A percentile compares a stretch with the other conserved stretches of the same genome.
phyloP scores from a whole-genome alignment of 2,329 filamentous ascomycete species.

The Phaeophleospora eucalypticola region DNA sequence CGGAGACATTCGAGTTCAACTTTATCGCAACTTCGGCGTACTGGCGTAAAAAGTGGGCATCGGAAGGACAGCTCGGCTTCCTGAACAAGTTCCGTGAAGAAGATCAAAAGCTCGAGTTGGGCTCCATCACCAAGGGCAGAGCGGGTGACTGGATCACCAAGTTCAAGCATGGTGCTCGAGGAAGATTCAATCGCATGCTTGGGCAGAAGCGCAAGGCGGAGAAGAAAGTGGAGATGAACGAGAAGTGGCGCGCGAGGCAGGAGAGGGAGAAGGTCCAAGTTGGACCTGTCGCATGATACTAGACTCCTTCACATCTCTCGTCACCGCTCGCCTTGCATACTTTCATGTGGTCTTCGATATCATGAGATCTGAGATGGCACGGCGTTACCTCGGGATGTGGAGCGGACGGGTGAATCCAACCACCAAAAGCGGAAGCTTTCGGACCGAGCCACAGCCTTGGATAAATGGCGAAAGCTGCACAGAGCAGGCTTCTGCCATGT shows the following conservation, averaged over 20 bases:
- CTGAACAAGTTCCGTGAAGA: constrained; percentile 62
- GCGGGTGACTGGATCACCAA: constrained; percentile 92
- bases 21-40: constrained; percentile 62
- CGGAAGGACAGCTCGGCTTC: constrained; percentile 59
- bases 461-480: background rate
- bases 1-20: constrained; percentile 37
- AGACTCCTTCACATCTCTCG: too few species aligned
- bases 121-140: constrained; percentile 69
- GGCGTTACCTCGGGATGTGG: too few species aligned
- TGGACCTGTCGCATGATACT: constrained; percentile 36
- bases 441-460: background rate
- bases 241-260: constrained; percentile 36
- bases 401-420: too few species aligned
- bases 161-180: constrained; percentile 73
- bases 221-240: constrained; percentile 46
- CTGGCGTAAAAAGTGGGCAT: constrained; percentile 68
- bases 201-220: constrained; percentile 34
- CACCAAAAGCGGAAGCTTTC: background rate
- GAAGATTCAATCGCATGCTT: constrained; percentile 49
- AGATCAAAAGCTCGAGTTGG: constrained; percentile 50
- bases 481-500: background rate
- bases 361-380: too few species aligned
- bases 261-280: constrained; percentile 44
- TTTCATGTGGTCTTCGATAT: too few species aligned
- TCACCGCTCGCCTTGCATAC: too few species aligned